Evolutionary conservation across 345 rosid species (phyloP), one percentile per base, ranked within the genome.

Genomic region (Streptanthus diversifolius): DNA sequence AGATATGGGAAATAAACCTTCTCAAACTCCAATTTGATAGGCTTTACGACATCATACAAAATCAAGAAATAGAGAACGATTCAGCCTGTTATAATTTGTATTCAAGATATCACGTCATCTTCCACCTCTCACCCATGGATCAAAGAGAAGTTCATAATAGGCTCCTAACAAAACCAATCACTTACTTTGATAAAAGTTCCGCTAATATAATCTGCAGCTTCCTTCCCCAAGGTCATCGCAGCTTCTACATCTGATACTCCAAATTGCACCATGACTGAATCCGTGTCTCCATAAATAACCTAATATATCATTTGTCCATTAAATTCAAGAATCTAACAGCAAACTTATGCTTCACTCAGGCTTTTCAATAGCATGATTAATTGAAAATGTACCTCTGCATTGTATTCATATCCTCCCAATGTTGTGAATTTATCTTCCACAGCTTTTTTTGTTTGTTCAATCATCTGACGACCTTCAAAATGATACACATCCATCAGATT

Each of bases 261-360:
- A 75, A 95, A 95, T 84, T 95, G 97, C 73, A 95, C 99, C 99
- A 95, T 95, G 39, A 95, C 98, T 2, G 99, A 95, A 87, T 95
- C 98, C 5, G 99, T 95, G 79, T 95, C 99, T 66, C 98, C 99
- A 81, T 95, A 95, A 57, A 95, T 86, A 66, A 95, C 93, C 99
- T 95, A 79, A 74, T 54, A 45, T 48, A 68, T 48, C 29, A 59
- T 65, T 58, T 21, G 17, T 56, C 58, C 32, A 22, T 64, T 63
- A 66, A 52, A 59, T 32, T 29, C 18, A 57, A 41, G 25, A 65
- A 66, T 19, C 48, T 22, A 40, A 57, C 43, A 35, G 35, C 5
- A 57, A 64, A 59, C 41, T 45, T 63, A 63, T 56, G 60, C 14
- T 47, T 56, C 43, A 45, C 44, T 36, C 36, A 15, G 75, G 36